Base-by-base conservation (phyloP, 306 rosid species). In the Prosopis cineraria region DNA sequence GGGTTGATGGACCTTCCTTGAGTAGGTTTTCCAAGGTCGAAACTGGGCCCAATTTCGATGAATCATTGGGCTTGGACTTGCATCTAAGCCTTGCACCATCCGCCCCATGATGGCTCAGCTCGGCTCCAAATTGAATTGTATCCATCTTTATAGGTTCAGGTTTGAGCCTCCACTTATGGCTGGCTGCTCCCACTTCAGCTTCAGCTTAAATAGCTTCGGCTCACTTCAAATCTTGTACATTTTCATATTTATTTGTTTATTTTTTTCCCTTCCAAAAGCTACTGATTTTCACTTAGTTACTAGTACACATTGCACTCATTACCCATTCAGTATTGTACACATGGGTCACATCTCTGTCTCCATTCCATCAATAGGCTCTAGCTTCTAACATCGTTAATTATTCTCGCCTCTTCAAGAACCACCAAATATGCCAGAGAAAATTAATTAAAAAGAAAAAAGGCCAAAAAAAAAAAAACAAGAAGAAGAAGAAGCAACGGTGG, bases 81-180 rank as follows among this genome's bases (percentile, higher is more conserved):
- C 99, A 93, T 50, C 91, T 96, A 9, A 86, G 98, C 69, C 96
- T 96, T 5, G 93, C 94, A 1, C 96, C 98, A 27, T 91, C 96
- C 76, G 89, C 87, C 10, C 87, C 93, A 3, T 91, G 78, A 82
- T 70, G 33, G 72, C 84, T 74, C 48, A 73, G 55, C 84, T 74
- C 45, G 68, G 55, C 62, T 80, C 37, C 0, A 17, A 43, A 34
- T n/a, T 53, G 6, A 67, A 25, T 56, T 75, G 52, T 67, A 56
- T 22, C 43, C 50, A 30, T 62, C 77, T 70, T 37, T n/a, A 65
- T 75, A 58, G 41, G 20, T 70, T 53, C 66, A 36, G 64, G 36
- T 67, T 73, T 67, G 11, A 43, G 52, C 31, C 78, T 25, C 20
- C 40, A 4, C 34, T 29, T 3, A 48, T 29, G 73, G 64, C n/a